Percentiles rank a stretch among this genome's conserved stretches.
These are phyloP conservation scores for Triglochin maritima DNA, from an alignment of 106 monocot genomes.

Conservation along the genomic window DNA sequence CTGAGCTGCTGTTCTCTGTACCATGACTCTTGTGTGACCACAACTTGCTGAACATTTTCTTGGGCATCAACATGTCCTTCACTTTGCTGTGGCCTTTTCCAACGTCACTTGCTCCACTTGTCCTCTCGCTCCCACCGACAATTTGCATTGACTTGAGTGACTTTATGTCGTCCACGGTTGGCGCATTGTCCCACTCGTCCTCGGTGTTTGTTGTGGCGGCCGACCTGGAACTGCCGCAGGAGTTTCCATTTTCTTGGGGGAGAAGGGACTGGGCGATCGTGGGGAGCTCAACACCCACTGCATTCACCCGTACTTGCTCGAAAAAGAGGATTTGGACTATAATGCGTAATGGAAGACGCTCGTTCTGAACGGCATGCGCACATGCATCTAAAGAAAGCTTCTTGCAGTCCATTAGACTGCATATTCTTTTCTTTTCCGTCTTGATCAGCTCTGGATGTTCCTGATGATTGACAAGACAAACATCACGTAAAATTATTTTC, in stretches of 20 bases:
- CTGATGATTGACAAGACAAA: constrained; percentile 21
- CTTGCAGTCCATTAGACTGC: constrained; percentile 66
- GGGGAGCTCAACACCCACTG: neutral
- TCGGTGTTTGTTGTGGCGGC: constrained; percentile 25
- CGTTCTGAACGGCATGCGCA: constrained; percentile 81
- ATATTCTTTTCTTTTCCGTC: constrained; percentile 70
- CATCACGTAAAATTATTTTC: neutral
- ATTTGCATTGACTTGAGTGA: constrained; percentile 14
- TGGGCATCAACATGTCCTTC: constrained; percentile 30
- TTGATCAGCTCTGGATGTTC: constrained; percentile 67
- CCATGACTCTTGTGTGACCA: constrained; percentile 32
- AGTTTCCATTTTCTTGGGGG: neutral
- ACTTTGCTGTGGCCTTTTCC: constrained; percentile 13
- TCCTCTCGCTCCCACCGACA: constrained; percentile 12
- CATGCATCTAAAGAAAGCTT: constrained; percentile 61
- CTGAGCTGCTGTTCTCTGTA: constrained; percentile 49
- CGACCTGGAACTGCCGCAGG: constrained; percentile 14
- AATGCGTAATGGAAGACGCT: constrained; percentile 62
- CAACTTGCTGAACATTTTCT: constrained; percentile 51
- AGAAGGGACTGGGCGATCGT: neutral
- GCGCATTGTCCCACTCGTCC: constrained; percentile 19
- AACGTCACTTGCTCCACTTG: constrained; percentile 8
- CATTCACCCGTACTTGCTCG: constrained; percentile 55
- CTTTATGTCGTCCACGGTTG: constrained; percentile 7
- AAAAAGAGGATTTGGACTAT: constrained; percentile 81